Conservation (phyloP, 768 basidiomycete genomes). For the Favolaschia claudopus region DNA sequence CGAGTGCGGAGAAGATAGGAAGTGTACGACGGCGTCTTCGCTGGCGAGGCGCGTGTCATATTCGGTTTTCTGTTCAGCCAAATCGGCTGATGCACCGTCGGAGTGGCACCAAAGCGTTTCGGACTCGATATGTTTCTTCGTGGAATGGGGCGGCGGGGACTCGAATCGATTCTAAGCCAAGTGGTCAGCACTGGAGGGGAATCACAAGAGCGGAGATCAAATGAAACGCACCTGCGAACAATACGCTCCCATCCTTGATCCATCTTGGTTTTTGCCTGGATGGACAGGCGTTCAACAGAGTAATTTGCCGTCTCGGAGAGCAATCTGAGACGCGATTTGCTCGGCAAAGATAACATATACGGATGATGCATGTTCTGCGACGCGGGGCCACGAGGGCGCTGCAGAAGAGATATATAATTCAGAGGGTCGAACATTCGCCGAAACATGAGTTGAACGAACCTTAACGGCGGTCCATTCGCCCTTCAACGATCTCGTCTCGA, state of each 20-base stretch:
- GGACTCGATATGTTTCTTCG: background rate
- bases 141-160: background rate
- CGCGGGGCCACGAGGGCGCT: background rate
- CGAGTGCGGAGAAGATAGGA: too few species aligned
- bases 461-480: slow-evolving; percentile 12
- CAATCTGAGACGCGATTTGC: background rate
- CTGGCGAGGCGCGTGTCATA: background rate
- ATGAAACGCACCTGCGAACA: slow-evolving; percentile 3
- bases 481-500: too few species aligned
- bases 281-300: background rate
- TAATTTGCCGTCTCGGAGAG: background rate
- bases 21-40: too few species aligned
- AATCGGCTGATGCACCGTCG: background rate
- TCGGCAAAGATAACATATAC: background rate
- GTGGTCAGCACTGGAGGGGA: background rate
- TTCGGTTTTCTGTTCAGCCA: background rate
- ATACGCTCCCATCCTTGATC: background rate
- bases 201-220: background rate
- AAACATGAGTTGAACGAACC: background rate
- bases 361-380: background rate
- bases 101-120: background rate
- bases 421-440: background rate
- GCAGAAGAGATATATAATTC: background rate
- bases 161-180: background rate
- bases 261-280: background rate